Percentiles rank a stretch among this genome's conserved stretches.
These are phyloP conservation scores for Magnolia officinalis DNA, from an alignment of 164 flowering plant species.

Conservation along the genomic window DNA sequence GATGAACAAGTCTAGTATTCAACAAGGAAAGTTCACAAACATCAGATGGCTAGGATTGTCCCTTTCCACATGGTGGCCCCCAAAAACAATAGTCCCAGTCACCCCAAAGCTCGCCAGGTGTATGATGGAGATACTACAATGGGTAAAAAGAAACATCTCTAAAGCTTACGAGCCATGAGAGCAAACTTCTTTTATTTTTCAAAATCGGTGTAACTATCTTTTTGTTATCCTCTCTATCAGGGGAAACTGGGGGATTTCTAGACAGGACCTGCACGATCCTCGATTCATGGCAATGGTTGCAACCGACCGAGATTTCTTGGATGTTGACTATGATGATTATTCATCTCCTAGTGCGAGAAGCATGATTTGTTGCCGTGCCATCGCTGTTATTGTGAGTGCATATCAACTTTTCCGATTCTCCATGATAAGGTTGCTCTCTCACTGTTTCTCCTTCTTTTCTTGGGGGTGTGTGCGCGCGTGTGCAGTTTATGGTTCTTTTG, in stretches of 20 bases:
- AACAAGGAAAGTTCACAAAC: too few relatives aligned
- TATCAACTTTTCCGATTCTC: not conserved
- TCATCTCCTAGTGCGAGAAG: constrained; percentile 40
- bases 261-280: constrained; percentile 45
- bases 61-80: too few relatives aligned
- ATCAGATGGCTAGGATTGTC: too few relatives aligned
- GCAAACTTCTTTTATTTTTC: too few relatives aligned
- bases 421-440: not conserved
- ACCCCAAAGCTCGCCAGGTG: too few relatives aligned
- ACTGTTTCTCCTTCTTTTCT: not conserved
- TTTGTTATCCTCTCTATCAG: constrained; percentile 23
- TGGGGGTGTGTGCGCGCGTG: not conserved
- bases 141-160: too few relatives aligned
- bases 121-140: too few relatives aligned
- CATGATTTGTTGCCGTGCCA: constrained; percentile 59
- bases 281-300: constrained; percentile 48
- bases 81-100: too few relatives aligned
- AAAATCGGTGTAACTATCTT: too few relatives aligned
- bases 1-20: too few relatives aligned
- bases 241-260: constrained; percentile 68
- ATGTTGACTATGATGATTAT: constrained; percentile 48
- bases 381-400: constrained; percentile 60
- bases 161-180: too few relatives aligned
- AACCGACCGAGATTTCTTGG: constrained; percentile 40
- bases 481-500: constrained; percentile 67